Conservation (phyloP, 108 stramenopile species). For the Nannochloropsis salina region DNA sequence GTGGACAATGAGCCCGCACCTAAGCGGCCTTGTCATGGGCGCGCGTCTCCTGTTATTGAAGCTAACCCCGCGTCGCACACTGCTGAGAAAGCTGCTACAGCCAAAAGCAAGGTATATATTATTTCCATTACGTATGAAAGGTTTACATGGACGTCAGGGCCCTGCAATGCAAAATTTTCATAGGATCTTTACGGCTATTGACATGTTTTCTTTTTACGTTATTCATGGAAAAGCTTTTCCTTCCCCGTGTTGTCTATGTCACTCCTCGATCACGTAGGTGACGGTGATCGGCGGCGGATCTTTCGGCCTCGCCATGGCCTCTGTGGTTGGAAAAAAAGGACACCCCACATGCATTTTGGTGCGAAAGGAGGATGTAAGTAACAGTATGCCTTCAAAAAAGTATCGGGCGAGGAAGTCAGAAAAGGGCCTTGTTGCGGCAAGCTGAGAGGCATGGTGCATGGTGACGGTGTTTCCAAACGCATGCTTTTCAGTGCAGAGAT, state of each 20-base stretch:
- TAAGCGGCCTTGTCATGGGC: constrained; percentile 5
- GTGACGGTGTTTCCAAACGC: too few species aligned
- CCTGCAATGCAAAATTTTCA: too few species aligned
- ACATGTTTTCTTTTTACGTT: background rate
- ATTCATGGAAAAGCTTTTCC: background rate
- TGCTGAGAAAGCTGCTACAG: background rate
- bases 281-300: background rate
- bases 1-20: background rate
- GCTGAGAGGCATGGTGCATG: too few species aligned
- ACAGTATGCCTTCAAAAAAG: too few species aligned
- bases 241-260: background rate
- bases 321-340: background rate
- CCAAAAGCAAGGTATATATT: background rate
- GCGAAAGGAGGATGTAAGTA: background rate
- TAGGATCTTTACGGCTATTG: background rate
- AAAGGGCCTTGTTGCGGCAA: too few species aligned
- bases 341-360: background rate
- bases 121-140: background rate
- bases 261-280: background rate
- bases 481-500: too few species aligned
- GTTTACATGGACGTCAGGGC: background rate
- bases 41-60: background rate
- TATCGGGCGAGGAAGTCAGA: too few species aligned
- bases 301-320: constrained; percentile 9
- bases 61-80: background rate